A percentile compares a stretch with the other conserved stretches of the same genome.
These are phyloP conservation scores for Haberlea rhodopensis DNA, from an alignment of 257 asterid genomes.

Conservation along the genomic window DNA sequence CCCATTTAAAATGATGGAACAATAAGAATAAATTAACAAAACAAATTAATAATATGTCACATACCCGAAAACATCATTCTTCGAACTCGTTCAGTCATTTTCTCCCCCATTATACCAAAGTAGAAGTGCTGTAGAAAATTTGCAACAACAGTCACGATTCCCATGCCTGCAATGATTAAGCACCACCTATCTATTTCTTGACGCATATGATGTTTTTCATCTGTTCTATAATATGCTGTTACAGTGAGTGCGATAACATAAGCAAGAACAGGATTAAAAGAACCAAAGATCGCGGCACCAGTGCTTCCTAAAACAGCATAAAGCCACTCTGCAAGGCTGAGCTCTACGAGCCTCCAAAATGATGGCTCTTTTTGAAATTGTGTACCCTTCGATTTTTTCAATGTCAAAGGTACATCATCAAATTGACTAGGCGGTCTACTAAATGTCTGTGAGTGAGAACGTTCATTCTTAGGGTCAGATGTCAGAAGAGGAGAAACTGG, in stretches of 20 bases:
- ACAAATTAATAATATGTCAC: constrained; percentile 6
- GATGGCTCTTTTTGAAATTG: constrained; percentile 68
- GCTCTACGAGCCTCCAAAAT: constrained; percentile 94
- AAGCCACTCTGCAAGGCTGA: constrained; percentile 99
- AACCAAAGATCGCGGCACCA: constrained; percentile 97
- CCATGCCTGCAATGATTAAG: constrained; percentile 93
- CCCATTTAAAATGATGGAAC: constrained; percentile 16
- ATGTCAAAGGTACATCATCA: constrained; percentile 48
- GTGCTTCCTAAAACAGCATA: constrained; percentile 95
- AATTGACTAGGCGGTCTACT: constrained; percentile 75
- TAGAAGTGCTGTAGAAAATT: constrained; percentile 98
- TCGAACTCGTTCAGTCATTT: constrained; percentile 99
- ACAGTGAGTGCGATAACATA: constrained; percentile 86
- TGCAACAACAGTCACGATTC: constrained; percentile 88
- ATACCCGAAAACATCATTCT: constrained; percentile 99
- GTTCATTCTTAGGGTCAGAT: constrained; percentile 94
- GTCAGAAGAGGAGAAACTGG: constrained; percentile 99
- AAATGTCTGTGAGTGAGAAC: constrained; percentile 96
- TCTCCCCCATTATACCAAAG: constrained; percentile 99
- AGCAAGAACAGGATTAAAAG: constrained; percentile 92
- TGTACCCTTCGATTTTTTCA: constrained; percentile 48
- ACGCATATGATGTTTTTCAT: constrained; percentile 49
- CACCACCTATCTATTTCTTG: constrained; percentile 87
- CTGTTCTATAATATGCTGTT: constrained; percentile 70
- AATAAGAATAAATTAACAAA: constrained; percentile 9